phyloP scores from a whole-genome alignment of 2,329 filamentous ascomycete genomes.

The Scedosporium apiospermum region DNA sequence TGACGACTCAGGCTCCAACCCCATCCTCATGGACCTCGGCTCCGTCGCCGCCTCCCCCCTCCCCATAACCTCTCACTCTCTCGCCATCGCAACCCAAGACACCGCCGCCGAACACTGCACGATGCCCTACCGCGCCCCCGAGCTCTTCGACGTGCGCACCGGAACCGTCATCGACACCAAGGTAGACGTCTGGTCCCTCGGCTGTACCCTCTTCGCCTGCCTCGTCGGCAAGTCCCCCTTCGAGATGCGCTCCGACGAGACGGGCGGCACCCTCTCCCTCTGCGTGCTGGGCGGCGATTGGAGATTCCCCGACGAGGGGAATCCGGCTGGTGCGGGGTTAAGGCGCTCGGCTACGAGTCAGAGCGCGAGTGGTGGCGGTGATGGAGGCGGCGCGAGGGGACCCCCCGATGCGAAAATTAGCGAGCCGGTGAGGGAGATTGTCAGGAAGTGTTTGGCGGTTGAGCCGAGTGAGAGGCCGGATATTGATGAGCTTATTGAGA shows the following conservation, averaged over 20 bases:
- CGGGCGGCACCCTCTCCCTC: slow-evolving; percentile 83
- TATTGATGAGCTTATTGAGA: slow-evolving; percentile 69
- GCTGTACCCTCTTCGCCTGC: slow-evolving; percentile 96
- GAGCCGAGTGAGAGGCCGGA: slow-evolving; percentile 84
- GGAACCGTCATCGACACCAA: slow-evolving; percentile 88
- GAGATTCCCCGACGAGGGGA: slow-evolving; percentile 84
- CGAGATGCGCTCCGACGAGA: slow-evolving; percentile 91
- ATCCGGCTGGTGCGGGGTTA: slow-evolving; percentile 22
- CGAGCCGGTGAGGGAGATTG: slow-evolving; percentile 76
- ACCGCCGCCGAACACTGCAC: slow-evolving; percentile 92
- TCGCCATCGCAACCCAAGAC: slow-evolving; percentile 89
- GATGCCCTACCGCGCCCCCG: slow-evolving; percentile 96
- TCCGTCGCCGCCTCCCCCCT: slow-evolving; percentile 82
- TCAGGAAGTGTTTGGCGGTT: slow-evolving; percentile 75
- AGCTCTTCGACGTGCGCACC: slow-evolving; percentile 96
- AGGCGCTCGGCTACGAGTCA: slow-evolving; percentile 24
- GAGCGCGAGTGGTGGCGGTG: slow-evolving; percentile 15
- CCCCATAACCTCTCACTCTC: slow-evolving; percentile 78
- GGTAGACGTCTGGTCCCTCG: slow-evolving; percentile 95
- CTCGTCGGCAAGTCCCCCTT: slow-evolving; percentile 95
- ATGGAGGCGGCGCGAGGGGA: slow-evolving; percentile 14
- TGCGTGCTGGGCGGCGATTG: slow-evolving; percentile 92
- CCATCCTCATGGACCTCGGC: slow-evolving; percentile 95
- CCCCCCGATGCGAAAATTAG: slow-evolving; percentile 47
- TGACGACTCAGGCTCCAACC: slow-evolving; percentile 74